Base-by-base conservation (phyloP, 2,329 filamentous ascomycete species). In the Diaporthe eres region DNA sequence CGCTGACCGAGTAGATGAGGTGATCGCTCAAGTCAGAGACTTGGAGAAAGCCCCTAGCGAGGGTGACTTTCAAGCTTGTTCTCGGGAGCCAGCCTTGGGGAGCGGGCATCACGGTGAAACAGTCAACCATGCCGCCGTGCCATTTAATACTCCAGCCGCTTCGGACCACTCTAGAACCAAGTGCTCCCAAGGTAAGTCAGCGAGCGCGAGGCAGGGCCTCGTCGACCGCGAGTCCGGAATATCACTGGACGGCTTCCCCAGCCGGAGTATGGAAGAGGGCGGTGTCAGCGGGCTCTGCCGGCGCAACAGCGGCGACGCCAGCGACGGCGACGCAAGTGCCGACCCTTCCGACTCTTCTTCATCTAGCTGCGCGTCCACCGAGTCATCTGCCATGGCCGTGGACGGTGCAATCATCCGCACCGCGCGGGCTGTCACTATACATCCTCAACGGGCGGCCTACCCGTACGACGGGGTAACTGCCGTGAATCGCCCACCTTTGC, bases 181-280 rank as follows among this genome's bases (percentile, higher is more conserved):
- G 1, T 0, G 17, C 15, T 17, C 9, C 17, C 25, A 34, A 6
- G 42, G 42, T 49, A 7, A 65, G 61, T 65, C 60, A 39, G 57
- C 10, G 22, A 28, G 17, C 4, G 0, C 25, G 8, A 12, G 19
- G 28, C 44, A 68, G 12, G 47, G 22, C 15, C 17, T 70, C 9
- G 2, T 9, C 6, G 13, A 28, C 19, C 9, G 34, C 49, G 65
- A 55, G 15, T 42, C 49, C 17, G 65, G 65, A 1, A 42, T 70
- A 2, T 70, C 65, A 13, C 49, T 25, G 13, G 65, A 70, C n/a
- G 65, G 49, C 15, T 55, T 42, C 12, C 65, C 65, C n/a, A 55
- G 34, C 34, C 34, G 65, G 0, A 55, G 49, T 2, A 3, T 51
- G n/a, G 49, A 70, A 31, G 49, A 55, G 13, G 65, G 49, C 1